These are phyloP conservation scores for Neopestalotiopsis sp. DNA, from an alignment of 2,329 filamentous ascomycete species.

Conservation along the genomic window DNA sequence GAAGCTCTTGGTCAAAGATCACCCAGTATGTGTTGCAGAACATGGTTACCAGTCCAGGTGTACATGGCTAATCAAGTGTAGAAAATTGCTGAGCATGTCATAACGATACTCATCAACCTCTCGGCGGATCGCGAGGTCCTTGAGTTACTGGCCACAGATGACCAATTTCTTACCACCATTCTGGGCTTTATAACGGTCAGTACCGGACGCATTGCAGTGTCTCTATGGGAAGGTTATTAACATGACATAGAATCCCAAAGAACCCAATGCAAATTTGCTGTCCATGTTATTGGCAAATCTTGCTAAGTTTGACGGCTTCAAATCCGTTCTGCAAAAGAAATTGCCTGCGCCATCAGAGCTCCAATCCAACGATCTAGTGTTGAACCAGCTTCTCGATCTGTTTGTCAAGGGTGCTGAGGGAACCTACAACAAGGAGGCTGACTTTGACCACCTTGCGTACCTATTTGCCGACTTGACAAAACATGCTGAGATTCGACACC, in stretches of 20 bases:
- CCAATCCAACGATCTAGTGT: conserved; percentile 72
- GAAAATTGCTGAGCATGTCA: conserved; percentile 90
- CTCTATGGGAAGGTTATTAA: not conserved
- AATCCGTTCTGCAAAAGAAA: conserved; percentile 70
- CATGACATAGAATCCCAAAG: conserved; percentile 66
- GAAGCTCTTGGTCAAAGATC: conserved; percentile 85
- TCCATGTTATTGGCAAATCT: conserved; percentile 95
- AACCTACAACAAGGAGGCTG: conserved; percentile 80
- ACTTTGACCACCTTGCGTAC: conserved; percentile 94
- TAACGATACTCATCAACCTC: conserved; percentile 89
- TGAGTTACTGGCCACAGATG: conserved; percentile 75
- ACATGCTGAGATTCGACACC: conserved; percentile 74
- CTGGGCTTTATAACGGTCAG: conserved; percentile 76
- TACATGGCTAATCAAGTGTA: conserved; percentile 39
- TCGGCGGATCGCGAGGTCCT: conserved; percentile 79
- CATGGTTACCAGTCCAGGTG: too few relatives aligned
- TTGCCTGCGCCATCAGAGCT: conserved; percentile 73
- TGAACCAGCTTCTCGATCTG: conserved; percentile 93
- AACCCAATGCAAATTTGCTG: conserved; percentile 82
- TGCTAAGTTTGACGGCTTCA: conserved; percentile 77
- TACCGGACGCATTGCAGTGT: conserved; percentile 30
- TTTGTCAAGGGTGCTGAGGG: conserved; percentile 92
- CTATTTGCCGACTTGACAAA: conserved; percentile 93
- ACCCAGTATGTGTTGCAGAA: conserved; percentile 64
- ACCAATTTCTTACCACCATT: conserved; percentile 78